Base-by-base conservation (phyloP, 2,329 filamentous ascomycete species). In the Paracamarosporium sp. region DNA sequence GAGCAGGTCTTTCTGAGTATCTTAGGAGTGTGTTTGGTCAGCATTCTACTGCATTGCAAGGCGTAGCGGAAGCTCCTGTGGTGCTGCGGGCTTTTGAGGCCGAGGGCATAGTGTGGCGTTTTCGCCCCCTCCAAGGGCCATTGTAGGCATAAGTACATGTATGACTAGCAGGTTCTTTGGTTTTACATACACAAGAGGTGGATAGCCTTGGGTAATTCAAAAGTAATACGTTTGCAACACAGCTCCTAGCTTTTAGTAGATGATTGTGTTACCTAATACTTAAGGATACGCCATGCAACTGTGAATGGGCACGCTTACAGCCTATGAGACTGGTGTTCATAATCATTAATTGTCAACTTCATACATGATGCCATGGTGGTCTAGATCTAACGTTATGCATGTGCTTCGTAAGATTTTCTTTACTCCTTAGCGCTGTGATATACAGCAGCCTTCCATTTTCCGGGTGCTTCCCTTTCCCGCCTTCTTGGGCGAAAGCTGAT, bases 31-130 rank as follows among this genome's bases (percentile, higher is more conserved):
- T 9, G 35, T 52, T 50, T 48, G 8, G 17, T 50, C 31, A 15
- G 5, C 20, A 36, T 20, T 53, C 33, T 41, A 20, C 53, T 61
- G 58, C 63, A 65, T 65, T 60, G 59, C 57, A 52, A 31, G 63
- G 63, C 63, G 63, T 60, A 56, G 55, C 22, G 47, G 33, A 38
- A 28, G 11, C 13, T 46, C 27, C 6, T 9, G 46, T 15, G 22
- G 43, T 15, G 22, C 20, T 33, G 13, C 35, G 35, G n/a, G 35
- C 35, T 3, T 38, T 17, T 9, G 4, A 38, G 36, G 36, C 13
- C 17, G 33, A 3, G 11, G 25, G n/a, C 33, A 33, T 17, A 36
- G 7, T 22, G 35, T 22, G 13, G 28, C 27, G 9, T 41, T 22
- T 2, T 36, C 12, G 45, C 13, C 22, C 27, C 27, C 45, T 41